These are phyloP conservation scores for Blastocystis sp. DNA, from an alignment of 352 stramenopile species.

Conservation along the genomic window DNA sequence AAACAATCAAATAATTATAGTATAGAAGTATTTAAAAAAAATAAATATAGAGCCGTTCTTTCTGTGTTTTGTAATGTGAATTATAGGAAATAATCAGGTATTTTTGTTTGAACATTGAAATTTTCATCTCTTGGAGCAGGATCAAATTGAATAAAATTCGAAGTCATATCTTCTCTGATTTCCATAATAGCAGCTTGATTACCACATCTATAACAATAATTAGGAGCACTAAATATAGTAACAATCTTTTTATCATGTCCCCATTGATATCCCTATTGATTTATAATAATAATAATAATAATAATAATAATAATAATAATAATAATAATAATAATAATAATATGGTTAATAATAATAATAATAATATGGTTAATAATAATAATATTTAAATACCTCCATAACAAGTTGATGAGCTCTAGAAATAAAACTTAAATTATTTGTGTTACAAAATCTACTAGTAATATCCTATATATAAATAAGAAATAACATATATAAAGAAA, in stretches of 20 bases:
- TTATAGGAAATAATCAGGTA: conserved; percentile 72
- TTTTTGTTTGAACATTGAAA: conserved; percentile 70
- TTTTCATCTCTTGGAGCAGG: conserved; percentile 63
- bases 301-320: too few relatives aligned
- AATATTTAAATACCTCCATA: conserved; percentile 49
- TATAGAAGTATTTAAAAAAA: too few relatives aligned
- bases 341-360: too few relatives aligned
- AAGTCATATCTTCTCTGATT: conserved; percentile 49
- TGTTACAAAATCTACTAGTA: conserved; percentile 57
- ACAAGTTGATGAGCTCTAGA: conserved; percentile 59
- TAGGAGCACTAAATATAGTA: conserved; percentile 60
- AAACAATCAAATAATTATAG: too few relatives aligned
- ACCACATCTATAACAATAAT: conserved; percentile 64
- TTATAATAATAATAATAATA: not conserved
- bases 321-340: too few relatives aligned
- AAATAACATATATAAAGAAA: not conserved
- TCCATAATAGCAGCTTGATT: conserved; percentile 71
- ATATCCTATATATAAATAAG: conserved; percentile 45
- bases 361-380: not conserved
- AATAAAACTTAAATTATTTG: conserved; percentile 58
- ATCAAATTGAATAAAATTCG: conserved; percentile 60
- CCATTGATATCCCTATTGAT: conserved; percentile 60
- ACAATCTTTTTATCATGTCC: conserved; percentile 66
- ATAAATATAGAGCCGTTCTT: conserved; percentile 5
- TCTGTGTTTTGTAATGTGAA: not conserved